These are phyloP conservation scores for Saitozyma sp. DNA, from an alignment of 768 basidiomycete species.

Conservation along the genomic window DNA sequence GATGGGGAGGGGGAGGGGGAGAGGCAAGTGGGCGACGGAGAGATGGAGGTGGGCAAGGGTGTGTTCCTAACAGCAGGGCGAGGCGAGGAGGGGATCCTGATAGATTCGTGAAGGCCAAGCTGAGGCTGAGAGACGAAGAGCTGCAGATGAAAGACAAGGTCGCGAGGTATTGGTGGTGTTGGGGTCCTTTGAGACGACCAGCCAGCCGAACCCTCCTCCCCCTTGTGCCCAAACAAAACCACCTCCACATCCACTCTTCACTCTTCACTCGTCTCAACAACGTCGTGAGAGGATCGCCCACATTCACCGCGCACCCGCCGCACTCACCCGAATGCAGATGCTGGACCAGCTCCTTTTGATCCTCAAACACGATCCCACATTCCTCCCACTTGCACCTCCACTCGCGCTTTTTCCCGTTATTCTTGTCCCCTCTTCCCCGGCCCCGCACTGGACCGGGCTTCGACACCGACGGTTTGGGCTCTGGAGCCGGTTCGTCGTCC, in stretches of 20 bases:
- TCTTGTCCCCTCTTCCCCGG: conserved; percentile 1
- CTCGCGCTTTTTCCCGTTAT: conserved; percentile 1
- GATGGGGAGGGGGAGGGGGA: too few relatives aligned
- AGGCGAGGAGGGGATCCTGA: too few relatives aligned
- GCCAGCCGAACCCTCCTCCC: background rate
- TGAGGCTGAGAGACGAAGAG: too few relatives aligned
- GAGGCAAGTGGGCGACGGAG: too few relatives aligned
- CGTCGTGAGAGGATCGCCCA: background rate
- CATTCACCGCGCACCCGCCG: too few relatives aligned
- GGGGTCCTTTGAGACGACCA: too few relatives aligned
- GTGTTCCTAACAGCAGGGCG: too few relatives aligned
- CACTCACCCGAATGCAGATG: conserved; percentile 77
- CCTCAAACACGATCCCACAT: conserved; percentile 71
- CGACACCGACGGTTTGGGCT: background rate
- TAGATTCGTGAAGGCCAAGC: too few relatives aligned
- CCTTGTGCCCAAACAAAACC: background rate
- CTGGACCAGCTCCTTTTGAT: conserved; percentile 72
- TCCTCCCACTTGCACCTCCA: conserved; percentile 74
- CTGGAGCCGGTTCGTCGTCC: background rate
- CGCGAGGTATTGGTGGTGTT: too few relatives aligned
- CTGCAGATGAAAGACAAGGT: too few relatives aligned
- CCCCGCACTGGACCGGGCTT: background rate
- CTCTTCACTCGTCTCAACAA: conserved; percentile 1
- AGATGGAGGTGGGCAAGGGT: too few relatives aligned
- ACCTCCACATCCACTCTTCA: background rate